A percentile compares a stretch with the other conserved stretches of the same genome.
These are phyloP conservation scores for Trichoderma orchidacearum DNA, from an alignment of 495 filamentous ascomycete species.

Conservation along the genomic window DNA sequence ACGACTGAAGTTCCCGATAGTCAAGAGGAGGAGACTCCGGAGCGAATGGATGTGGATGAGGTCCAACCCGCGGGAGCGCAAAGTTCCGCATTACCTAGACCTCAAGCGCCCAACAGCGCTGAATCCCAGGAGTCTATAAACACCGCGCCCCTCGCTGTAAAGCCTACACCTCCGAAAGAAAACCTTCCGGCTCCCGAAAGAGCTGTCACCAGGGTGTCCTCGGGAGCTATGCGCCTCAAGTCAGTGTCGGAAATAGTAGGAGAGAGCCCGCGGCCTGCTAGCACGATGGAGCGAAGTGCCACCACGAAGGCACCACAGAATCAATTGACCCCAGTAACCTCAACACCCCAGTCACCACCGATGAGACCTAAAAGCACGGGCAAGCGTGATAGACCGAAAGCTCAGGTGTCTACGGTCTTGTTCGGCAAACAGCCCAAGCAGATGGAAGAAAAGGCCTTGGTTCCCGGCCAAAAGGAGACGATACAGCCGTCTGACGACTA, in stretches of 20 bases:
- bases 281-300: slow-evolving; percentile 15
- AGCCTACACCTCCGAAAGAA: background rate
- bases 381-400: slow-evolving; percentile 47
- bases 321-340: slow-evolving; percentile 18
- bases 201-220: slow-evolving; percentile 52
- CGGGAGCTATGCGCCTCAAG: slow-evolving; percentile 55
- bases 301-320: slow-evolving; percentile 10
- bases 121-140: background rate
- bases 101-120: background rate
- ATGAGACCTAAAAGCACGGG: slow-evolving; percentile 41
- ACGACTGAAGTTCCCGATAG: background rate
- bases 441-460: slow-evolving; percentile 15
- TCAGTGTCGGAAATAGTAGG: slow-evolving; percentile 61
- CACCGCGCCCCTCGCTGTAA: background rate
- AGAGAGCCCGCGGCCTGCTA: slow-evolving; percentile 38
- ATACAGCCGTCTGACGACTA: slow-evolving; percentile 50
- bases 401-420: slow-evolving; percentile 63
- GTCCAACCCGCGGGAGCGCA: background rate
- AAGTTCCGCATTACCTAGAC: slow-evolving; percentile 3
- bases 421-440: slow-evolving; percentile 47
- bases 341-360: slow-evolving; percentile 29
- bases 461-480: slow-evolving; percentile 20
- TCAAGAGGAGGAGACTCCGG: background rate
- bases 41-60: slow-evolving; percentile 3
- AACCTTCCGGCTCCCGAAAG: slow-evolving; percentile 28